These are phyloP conservation scores for Otatea glauca DNA, from an alignment of 176 grass and related monocot species.

Conservation along the genomic window DNA sequence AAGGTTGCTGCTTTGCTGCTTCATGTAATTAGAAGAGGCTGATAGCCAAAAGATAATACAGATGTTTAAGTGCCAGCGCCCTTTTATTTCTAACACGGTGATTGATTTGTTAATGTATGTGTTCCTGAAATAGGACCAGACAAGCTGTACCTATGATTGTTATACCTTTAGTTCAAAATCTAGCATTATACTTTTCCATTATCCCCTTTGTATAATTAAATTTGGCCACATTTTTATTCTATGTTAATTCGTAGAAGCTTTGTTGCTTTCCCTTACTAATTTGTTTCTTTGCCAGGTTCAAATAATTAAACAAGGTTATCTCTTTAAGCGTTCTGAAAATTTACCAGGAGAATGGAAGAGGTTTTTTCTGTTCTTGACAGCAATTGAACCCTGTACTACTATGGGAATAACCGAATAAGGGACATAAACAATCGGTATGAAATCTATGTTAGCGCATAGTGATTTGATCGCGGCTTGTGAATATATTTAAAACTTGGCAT, in stretches of 20 bases:
- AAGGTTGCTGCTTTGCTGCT: conserved; percentile 2
- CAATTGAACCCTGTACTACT: conserved; percentile 86
- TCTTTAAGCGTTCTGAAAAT: conserved; percentile 83
- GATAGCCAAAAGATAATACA: conserved; percentile 24
- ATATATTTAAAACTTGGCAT: conserved; percentile 15
- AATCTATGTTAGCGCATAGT: conserved; percentile 45
- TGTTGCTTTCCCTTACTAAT: conserved; percentile 8
- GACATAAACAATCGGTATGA: too few species aligned
- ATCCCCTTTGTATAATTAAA: conserved; percentile 28
- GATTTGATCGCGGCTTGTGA: background rate
- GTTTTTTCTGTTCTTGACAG: conserved; percentile 93
- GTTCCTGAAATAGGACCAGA: conserved; percentile 23
- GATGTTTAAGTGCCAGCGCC: background rate
- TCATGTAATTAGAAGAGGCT: conserved; percentile 19
- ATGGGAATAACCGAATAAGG: conserved; percentile 76
- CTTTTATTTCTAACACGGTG: conserved; percentile 27
- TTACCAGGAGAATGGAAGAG: conserved; percentile 91
- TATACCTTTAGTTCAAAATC: conserved; percentile 31
- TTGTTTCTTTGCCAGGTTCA: conserved; percentile 72
- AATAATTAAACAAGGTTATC: conserved; percentile 98
- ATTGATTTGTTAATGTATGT: conserved; percentile 25
- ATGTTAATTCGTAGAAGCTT: background rate
- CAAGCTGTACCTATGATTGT: conserved; percentile 12
- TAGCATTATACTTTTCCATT: conserved; percentile 18
- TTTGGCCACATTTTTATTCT: conserved; percentile 5